These are phyloP conservation scores for Colletotrichum higginsianum DNA, from an alignment of 2,329 filamentous ascomycete species.

Conservation along the genomic window DNA sequence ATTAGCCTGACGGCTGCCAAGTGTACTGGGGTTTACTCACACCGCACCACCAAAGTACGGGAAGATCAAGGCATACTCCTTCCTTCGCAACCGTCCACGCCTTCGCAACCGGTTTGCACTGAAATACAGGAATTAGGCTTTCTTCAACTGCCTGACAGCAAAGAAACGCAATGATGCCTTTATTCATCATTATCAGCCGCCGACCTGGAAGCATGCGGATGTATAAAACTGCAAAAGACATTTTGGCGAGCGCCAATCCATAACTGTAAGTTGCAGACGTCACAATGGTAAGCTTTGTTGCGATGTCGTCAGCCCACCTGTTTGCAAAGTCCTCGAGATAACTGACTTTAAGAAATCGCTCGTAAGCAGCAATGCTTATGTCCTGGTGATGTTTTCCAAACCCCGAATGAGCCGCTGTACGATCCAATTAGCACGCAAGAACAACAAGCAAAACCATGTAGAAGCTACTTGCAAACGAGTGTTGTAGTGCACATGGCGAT, in stretches of 20 bases:
- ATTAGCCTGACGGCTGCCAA: too few species aligned
- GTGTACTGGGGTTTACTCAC: slow-evolving; percentile 45
- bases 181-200: slow-evolving; percentile 48
- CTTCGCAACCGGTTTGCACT: slow-evolving; percentile 48
- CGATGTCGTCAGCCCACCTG: background rate
- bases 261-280: slow-evolving; percentile 50
- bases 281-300: slow-evolving; percentile 37
- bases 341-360: slow-evolving; percentile 18
- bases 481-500: slow-evolving; percentile 20
- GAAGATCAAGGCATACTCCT: slow-evolving; percentile 48
- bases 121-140: slow-evolving; percentile 48
- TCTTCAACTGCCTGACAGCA: slow-evolving; percentile 51
- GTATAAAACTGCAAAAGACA: slow-evolving; percentile 52
- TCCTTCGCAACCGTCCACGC: slow-evolving; percentile 46
- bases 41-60: slow-evolving; percentile 51
- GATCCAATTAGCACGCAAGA: too few species aligned
- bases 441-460: too few species aligned
- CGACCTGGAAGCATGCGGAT: slow-evolving; percentile 49
- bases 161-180: slow-evolving; percentile 48
- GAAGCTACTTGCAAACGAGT: slow-evolving; percentile 7
- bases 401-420: slow-evolving; percentile 15
- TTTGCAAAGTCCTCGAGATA: background rate
- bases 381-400: slow-evolving; percentile 21
- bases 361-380: background rate
- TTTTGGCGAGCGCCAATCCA: slow-evolving; percentile 49